phyloP scores from a whole-genome alignment of 805 yeast species.

The Diddensiella caesifluorescens region DNA sequence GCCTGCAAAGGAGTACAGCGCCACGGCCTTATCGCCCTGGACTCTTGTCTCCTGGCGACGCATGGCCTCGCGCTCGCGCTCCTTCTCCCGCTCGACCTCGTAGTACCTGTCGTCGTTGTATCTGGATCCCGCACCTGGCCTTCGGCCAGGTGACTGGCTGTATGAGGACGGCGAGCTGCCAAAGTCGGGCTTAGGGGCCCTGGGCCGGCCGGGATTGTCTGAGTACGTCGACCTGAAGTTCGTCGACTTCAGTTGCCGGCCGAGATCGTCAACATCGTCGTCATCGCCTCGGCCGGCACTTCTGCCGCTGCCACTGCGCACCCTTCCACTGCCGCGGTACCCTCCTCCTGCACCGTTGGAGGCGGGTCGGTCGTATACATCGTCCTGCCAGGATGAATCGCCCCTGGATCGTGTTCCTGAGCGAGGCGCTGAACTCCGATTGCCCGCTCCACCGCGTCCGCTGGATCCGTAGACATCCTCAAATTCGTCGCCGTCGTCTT shows the following conservation, averaged over 20 bases:
- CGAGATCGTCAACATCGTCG: constrained; percentile 35
- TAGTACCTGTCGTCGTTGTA: constrained; percentile 9
- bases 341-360: constrained; percentile 32
- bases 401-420: constrained; percentile 19
- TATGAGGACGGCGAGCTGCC: constrained; percentile 19
- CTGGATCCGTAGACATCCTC: constrained; percentile 7
- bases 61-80: constrained; percentile 12
- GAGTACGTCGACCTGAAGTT: constrained; percentile 38
- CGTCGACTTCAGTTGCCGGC: constrained; percentile 28
- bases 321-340: constrained; percentile 25
- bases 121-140: constrained; percentile 6
- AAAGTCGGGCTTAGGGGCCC: constrained; percentile 39
- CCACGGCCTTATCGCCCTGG: constrained; percentile 74
- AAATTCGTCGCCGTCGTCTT: constrained; percentile 17
- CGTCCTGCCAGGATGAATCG: constrained; percentile 93
- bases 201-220: constrained; percentile 38
- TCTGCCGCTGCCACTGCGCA: constrained; percentile 8
- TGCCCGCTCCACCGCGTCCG: constrained; percentile 9
- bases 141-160: not conserved
- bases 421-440: no score
- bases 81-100: constrained; percentile 12
- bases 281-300: constrained; percentile 9
- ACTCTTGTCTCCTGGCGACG: constrained; percentile 9
- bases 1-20: constrained; percentile 82
- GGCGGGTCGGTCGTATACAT: constrained; percentile 54